These are phyloP conservation scores for Penicillium crustosum DNA, from an alignment of 2,329 filamentous ascomycete species.

Conservation along the genomic window DNA sequence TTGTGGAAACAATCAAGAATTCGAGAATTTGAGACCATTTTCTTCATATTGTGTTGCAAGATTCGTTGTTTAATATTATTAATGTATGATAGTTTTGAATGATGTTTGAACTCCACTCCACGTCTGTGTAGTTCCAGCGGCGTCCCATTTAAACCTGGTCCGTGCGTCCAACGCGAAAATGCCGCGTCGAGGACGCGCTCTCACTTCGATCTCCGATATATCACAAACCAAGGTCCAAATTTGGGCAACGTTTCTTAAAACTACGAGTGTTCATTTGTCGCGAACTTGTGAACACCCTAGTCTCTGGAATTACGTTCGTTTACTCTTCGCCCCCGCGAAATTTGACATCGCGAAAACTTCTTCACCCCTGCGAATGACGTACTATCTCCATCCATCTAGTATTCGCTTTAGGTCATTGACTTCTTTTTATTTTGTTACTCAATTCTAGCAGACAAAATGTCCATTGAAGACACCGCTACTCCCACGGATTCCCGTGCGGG, in stretches of 20 bases:
- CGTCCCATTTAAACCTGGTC: slow-evolving; percentile 4
- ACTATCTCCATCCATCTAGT: neutral
- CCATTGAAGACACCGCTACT: slow-evolving; percentile 27
- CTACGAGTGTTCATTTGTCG: neutral
- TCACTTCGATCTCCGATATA: neutral
- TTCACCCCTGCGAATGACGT: slow-evolving; percentile 6
- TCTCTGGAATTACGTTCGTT: neutral
- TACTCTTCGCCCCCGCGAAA: neutral
- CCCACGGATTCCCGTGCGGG: slow-evolving; percentile 28
- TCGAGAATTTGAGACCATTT: neutral
- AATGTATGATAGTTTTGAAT: neutral
- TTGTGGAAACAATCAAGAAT: neutral
- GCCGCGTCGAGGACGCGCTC: slow-evolving; percentile 2
- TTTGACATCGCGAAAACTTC: neutral
- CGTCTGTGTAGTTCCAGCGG: neutral
- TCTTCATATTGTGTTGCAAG: neutral
- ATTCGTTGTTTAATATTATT: neutral
- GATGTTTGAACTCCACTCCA: neutral
- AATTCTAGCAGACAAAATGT: slow-evolving; percentile 21
- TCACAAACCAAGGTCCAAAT: neutral
- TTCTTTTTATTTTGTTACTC: neutral
- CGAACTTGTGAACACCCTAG: neutral
- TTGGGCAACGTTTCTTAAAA: neutral
- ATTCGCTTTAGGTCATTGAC: neutral
- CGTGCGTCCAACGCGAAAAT: slow-evolving; percentile 10